Base-by-base conservation (phyloP, 208 protist genomes). In the Phytomonas sp. region DNA sequence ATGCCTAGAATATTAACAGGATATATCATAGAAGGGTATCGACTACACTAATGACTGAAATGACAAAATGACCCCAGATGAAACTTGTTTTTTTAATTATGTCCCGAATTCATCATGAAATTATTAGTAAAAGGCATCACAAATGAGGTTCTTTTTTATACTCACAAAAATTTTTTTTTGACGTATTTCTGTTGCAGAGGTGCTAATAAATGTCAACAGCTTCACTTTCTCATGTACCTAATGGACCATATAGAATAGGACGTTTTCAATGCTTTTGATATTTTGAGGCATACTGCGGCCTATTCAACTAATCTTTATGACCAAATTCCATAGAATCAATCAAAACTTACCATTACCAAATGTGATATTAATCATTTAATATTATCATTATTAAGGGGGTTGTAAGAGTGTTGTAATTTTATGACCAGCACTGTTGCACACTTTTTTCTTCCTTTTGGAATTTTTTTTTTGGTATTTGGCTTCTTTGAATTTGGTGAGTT, bases 61-160 rank as follows among this genome's bases (percentile, higher is more conserved):
- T 60, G 49, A 60, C 23, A n/a, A n/a, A 60, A 23, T 60, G 49
- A n/a, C 23, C n/a, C 23, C n/a, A 60, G n/a, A n/a, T 60, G n/a
- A 60, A 23, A 60, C 49, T n/a, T 60, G n/a, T 60, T 60, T n/a
- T n/a, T n/a, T n/a, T 60, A n/a, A 60, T 60, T 60, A 60, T 60
- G n/a, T n/a, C 23, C 49, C n/a, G n/a, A n/a, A 60, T n/a, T 60
- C n/a, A 60, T 60, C 23, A n/a, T 60, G 23, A n/a, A 60, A 60
- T 60, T 60, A 60, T 60, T 60, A n/a, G n/a, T 60, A 23, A 60
- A 23, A n/a, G 23, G n/a, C n/a, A n/a, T n/a, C n/a, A n/a, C n/a
- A n/a, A n/a, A n/a, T 60, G 23, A n/a, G 23, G 23, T n/a, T 60
- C 49, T 60, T 60, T 60, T 60, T 60, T n/a, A 60, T 60, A 60